These are phyloP conservation scores for Stachybotrys echinatus DNA, from an alignment of 2,329 filamentous ascomycete genomes.

Conservation along the genomic window DNA sequence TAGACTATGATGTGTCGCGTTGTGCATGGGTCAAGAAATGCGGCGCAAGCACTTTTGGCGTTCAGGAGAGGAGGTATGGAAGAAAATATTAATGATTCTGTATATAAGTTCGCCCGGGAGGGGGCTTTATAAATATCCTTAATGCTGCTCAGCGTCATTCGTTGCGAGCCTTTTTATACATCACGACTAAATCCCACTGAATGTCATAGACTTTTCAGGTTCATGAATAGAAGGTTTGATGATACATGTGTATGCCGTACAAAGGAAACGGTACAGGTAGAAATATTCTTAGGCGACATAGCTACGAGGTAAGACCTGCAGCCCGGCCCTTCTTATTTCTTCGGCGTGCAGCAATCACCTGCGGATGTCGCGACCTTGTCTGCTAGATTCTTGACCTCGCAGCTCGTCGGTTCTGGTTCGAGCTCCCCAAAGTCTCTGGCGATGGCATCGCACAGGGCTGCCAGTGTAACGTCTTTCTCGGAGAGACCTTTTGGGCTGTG, in stretches of 20 bases:
- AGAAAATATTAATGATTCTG: conserved; percentile 20
- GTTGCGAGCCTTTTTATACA: conserved; percentile 6
- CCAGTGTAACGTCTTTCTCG: conserved; percentile 57
- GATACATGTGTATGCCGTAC: too few species aligned
- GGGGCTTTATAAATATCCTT: conserved; percentile 23
- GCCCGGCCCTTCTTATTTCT: too few species aligned
- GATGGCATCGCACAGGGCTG: conserved; percentile 54
- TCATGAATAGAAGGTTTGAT: too few species aligned
- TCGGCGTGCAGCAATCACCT: conserved; percentile 51
- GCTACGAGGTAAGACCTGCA: too few species aligned
- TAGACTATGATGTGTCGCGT: background rate
- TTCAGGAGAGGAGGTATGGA: conserved; percentile 15
- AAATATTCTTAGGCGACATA: too few species aligned
- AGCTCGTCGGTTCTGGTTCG: conserved; percentile 24
- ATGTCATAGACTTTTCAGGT: background rate
- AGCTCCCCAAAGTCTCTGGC: conserved; percentile 53
- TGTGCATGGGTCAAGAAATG: conserved; percentile 3
- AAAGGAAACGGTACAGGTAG: too few species aligned
- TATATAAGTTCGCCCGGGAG: conserved; percentile 18
- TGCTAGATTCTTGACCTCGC: conserved; percentile 37
- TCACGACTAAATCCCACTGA: background rate
- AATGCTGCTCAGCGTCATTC: conserved; percentile 25
- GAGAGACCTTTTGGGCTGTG: conserved; percentile 64
- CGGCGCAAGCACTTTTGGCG: conserved; percentile 20
- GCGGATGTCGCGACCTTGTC: conserved; percentile 39